A percentile compares a stretch with the other conserved stretches of the same genome.
phyloP scores from a whole-genome alignment of 805 yeast genomes.

The Wickerhamiella musiphila region DNA sequence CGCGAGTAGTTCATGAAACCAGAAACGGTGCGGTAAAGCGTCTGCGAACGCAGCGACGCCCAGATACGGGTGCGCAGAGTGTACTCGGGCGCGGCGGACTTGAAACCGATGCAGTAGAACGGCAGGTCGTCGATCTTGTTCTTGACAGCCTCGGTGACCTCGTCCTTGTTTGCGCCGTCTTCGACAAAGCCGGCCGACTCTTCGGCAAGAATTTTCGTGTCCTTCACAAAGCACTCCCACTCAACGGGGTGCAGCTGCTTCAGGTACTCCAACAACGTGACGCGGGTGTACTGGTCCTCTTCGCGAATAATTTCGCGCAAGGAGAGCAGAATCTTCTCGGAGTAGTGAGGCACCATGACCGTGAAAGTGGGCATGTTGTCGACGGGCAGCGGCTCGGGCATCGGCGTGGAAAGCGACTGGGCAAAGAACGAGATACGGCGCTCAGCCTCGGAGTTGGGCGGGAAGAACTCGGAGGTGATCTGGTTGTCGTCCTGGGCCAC shows the following conservation, averaged over 20 bases:
- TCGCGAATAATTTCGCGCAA: constrained; percentile 91
- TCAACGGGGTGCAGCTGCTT: constrained; percentile 92
- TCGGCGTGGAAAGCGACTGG: constrained; percentile 95
- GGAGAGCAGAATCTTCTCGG: constrained; percentile 86
- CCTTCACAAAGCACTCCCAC: constrained; percentile 96
- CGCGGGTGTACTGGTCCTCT: constrained; percentile 91
- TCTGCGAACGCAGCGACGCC: constrained; percentile 96
- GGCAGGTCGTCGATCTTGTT: constrained; percentile 82
- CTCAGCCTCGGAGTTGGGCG: constrained; percentile 93
- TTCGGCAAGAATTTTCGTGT: constrained; percentile 86
- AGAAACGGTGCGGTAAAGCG: constrained; percentile 88
- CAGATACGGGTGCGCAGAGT: constrained; percentile 92
- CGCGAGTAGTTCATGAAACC: constrained; percentile 98
- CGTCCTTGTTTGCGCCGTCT: constrained; percentile 28
- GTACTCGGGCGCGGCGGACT: constrained; percentile 93
- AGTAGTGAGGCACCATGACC: constrained; percentile 87
- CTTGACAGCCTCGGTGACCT: constrained; percentile 56
- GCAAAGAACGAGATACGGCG: constrained; percentile 99
- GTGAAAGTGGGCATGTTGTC: constrained; percentile 99
- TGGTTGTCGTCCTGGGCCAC: constrained; percentile 93
- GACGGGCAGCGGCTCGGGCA: constrained; percentile 96
- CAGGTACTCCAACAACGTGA: constrained; percentile 81
- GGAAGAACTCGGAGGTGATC: constrained; percentile 93
- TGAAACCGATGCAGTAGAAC: constrained; percentile 91
- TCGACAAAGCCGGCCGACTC: constrained; percentile 70